Base-by-base conservation (phyloP, 306 rosid genomes). In the Erythrophleum fordii region DNA sequence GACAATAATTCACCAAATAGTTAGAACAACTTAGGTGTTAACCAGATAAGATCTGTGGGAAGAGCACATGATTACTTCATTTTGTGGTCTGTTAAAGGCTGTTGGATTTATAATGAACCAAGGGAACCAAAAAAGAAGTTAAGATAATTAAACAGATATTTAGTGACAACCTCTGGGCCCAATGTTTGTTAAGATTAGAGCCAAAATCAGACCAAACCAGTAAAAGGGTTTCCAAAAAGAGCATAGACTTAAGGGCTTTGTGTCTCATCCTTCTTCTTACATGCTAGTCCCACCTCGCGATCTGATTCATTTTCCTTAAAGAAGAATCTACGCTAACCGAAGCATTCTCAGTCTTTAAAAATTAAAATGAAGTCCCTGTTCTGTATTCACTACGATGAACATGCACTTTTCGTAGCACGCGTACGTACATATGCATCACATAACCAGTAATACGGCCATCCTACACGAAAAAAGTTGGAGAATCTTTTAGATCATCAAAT, bases 401-500 rank as follows among this genome's bases (percentile, higher is more conserved):
- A 45, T 60, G 53, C 45, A 26, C 29, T 48, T 75, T 75, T 60
- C 20, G 28, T 61, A 42, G 80, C 80, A 74, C 78, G 68, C 68
- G 69, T 74, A 74, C 55, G 78, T 74, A 74, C 69, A 60, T 41
- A 76, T 76, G 61, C 71, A 44, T 76, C 44, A 60, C 59, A 17
- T 60, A 26, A 41, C 44, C 71, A 76, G 18, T 48, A 46, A 48
- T 62, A 23, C 16, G 73, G 20, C 41, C 69, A 35, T 31, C 42
- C 65, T 48, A 51, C 52, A 49, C 16, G 25, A 66, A 66, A 66
- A 73, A 73, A 78, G 80, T 49, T 45, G 9, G 48, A 83, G 80
- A 83, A 83, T 73, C 83, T 44, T 73, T 66, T 72, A 45, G 72
- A 78, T 78, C 72, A 65, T 72, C 83, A 65, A 73, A 65, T 61